These are phyloP conservation scores for Heritiera fomes DNA, from an alignment of 345 rosid species.

Conservation along the genomic window DNA sequence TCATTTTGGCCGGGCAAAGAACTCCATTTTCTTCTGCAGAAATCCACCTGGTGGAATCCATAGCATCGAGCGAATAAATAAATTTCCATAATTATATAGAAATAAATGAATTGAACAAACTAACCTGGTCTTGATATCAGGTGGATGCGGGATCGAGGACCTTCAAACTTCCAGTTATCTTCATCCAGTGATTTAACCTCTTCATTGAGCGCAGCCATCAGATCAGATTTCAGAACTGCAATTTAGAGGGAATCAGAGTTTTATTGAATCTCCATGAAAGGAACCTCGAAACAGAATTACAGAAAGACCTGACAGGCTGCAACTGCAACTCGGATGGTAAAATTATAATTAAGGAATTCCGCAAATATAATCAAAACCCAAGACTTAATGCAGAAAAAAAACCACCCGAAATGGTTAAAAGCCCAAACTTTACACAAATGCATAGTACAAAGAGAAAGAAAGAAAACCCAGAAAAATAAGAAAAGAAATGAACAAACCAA, in stretches of 20 bases:
- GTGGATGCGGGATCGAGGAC: slow-evolving; percentile 84
- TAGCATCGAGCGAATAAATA: background rate
- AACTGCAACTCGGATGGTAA: background rate
- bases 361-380: background rate
- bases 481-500: slow-evolving; percentile 29
- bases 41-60: slow-evolving; percentile 41
- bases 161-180: slow-evolving; percentile 92
- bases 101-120: slow-evolving; percentile 20
- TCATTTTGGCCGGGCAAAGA: slow-evolving; percentile 36
- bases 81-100: background rate
- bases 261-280: background rate
- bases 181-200: slow-evolving; percentile 87
- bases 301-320: background rate
- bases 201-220: slow-evolving; percentile 69
- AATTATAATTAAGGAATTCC: background rate
- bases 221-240: slow-evolving; percentile 79
- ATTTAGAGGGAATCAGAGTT: background rate
- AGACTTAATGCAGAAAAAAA: background rate
- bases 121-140: slow-evolving; percentile 74
- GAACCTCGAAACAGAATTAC: background rate
- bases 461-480: background rate
- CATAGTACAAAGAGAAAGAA: background rate
- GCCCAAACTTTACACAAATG: background rate
- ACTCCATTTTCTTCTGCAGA: slow-evolving; percentile 39
- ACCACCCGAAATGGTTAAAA: background rate